Evolutionary conservation across 164 flowering plant species (phyloP).

Genomic region (Stephania cephalantha): DNA sequence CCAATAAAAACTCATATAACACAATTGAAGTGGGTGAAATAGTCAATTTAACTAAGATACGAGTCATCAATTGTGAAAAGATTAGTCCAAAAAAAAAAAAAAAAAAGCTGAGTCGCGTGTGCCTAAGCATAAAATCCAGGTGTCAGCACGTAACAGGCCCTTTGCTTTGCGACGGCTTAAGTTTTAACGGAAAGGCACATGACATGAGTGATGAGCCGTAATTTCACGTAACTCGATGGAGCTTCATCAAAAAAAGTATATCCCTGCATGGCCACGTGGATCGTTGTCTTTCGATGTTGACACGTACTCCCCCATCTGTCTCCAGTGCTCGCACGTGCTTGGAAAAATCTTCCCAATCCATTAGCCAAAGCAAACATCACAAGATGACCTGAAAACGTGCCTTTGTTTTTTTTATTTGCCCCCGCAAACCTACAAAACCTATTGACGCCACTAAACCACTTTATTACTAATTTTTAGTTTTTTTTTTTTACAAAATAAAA

Average conservation of each 20-base stretch:
- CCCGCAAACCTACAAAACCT: background rate
- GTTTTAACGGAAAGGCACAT: too few species aligned
- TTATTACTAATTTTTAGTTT: background rate
- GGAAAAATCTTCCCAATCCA: background rate
- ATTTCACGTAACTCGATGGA: too few species aligned
- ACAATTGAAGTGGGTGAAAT: too few species aligned
- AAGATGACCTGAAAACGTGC: too few species aligned
- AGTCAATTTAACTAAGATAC: too few species aligned
- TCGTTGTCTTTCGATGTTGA: background rate
- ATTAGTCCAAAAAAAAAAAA: too few species aligned
- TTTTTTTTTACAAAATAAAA: too few species aligned
- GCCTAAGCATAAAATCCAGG: background rate
- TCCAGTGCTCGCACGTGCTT: background rate
- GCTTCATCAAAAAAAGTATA: too few species aligned
- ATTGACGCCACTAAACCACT: background rate
- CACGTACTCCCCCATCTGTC: background rate
- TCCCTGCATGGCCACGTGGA: background rate
- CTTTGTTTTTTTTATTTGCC: too few species aligned
- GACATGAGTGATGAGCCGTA: too few species aligned
- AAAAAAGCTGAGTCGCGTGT: background rate
- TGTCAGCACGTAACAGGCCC: background rate
- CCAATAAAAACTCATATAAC: too few species aligned
- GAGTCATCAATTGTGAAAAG: too few species aligned
- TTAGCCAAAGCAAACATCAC: background rate
- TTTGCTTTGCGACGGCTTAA: background rate